A percentile compares a stretch with the other conserved stretches of the same genome.
phyloP scores from a whole-genome alignment of 371 early-diverging fungal genomes.

The Apophysomyces variabilis region DNA sequence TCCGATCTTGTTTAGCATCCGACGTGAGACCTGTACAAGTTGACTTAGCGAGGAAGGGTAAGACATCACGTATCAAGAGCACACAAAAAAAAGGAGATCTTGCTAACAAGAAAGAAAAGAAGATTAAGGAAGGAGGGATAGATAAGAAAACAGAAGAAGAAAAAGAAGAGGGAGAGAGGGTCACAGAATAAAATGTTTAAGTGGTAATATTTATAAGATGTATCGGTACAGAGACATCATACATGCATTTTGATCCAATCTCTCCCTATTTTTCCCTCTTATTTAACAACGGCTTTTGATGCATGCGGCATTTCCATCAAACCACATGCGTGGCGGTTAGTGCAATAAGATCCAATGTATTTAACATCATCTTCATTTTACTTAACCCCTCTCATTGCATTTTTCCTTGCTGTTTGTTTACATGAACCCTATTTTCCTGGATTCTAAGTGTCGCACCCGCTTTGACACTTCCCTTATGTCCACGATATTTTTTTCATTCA shows the following conservation, averaged over 20 bases:
- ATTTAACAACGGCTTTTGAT: background rate
- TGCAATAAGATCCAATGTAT: background rate
- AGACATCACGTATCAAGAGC: slow-evolving; percentile 1
- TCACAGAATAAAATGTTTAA: background rate
- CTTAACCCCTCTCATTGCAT: background rate
- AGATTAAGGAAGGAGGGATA: background rate
- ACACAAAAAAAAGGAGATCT: background rate
- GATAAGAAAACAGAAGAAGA: slow-evolving; percentile 4
- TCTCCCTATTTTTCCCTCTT: background rate
- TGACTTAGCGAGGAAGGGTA: slow-evolving; percentile 10
- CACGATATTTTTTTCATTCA: too few species aligned
- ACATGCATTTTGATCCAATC: slow-evolving; percentile 7
- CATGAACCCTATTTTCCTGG: background rate
- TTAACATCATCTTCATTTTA: background rate
- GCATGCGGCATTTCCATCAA: background rate
- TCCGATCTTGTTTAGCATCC: slow-evolving; percentile 14
- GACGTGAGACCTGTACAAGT: slow-evolving; percentile 23
- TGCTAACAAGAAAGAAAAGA: slow-evolving; percentile 1
- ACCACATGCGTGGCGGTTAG: slow-evolving; percentile 1
- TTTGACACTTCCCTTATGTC: too few species aligned
- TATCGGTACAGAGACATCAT: background rate
- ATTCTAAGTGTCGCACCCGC: background rate
- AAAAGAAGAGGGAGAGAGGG: background rate
- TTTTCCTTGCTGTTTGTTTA: background rate
- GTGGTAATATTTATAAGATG: slow-evolving; percentile 5